Conservation (phyloP, 176 grass and related monocot genomes). For the Olyra latifolia region DNA sequence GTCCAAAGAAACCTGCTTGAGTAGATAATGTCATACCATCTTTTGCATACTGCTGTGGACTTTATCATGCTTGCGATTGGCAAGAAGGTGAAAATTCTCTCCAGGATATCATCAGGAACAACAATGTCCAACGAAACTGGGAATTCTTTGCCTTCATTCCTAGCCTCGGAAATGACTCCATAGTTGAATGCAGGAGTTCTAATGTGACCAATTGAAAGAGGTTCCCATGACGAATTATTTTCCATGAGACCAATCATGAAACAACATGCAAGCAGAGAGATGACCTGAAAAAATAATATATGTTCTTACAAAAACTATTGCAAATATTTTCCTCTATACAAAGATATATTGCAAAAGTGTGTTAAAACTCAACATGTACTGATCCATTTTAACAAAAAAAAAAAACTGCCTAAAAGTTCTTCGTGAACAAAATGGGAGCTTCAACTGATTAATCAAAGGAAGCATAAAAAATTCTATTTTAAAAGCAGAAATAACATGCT, state of each 20-base stretch:
- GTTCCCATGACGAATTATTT: conserved; percentile 46
- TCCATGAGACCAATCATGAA: conserved; percentile 44
- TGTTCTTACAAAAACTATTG: background rate
- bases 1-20: conserved; percentile 68
- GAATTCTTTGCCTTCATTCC: conserved; percentile 35
- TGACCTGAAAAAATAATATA: conserved; percentile 41
- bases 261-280: background rate
- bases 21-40: conserved; percentile 67
- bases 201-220: conserved; percentile 36
- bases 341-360: background rate
- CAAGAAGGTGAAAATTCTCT: conserved; percentile 83
- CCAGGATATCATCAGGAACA: conserved; percentile 84
- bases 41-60: conserved; percentile 70
- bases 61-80: conserved; percentile 73
- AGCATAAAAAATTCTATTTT: background rate
- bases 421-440: background rate
- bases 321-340: background rate
- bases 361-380: background rate
- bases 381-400: background rate
- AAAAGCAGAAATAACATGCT: background rate
- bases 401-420: background rate
- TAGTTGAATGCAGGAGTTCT: conserved; percentile 32
- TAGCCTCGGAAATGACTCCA: conserved; percentile 34
- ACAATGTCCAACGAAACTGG: conserved; percentile 54
- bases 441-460: background rate